Base-by-base conservation (phyloP, 2,329 filamentous ascomycete species). In the Aciculosporium take region DNA sequence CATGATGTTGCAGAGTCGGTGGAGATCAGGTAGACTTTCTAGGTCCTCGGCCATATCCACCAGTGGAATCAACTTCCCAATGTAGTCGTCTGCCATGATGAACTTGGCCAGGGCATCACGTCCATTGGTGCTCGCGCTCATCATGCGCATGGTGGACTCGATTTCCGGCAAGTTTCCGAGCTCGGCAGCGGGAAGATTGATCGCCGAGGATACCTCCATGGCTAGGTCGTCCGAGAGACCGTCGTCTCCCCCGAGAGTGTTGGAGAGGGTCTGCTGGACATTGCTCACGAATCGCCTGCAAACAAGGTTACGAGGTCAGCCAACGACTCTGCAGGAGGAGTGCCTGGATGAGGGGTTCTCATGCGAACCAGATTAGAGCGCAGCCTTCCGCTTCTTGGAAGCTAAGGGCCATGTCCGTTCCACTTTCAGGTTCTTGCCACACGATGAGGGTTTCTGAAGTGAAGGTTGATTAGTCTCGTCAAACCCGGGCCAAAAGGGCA, bases 351-450 rank as follows among this genome's bases (percentile, higher is more conserved):
- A 12, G 15, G 17, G 21, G n/a, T n/a, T 12, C 21, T 7, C 3
- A 20, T 40, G 13, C 66, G 59, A 54, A 93, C 91, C 91, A 98
- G 60, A 98, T 94, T 48, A 79, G 71, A 17, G 84, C 77, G 62
- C 91, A 98, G 35, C 89, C 91, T 51, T 96, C 91, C 2, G 88
- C 82, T 65, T 98, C 91, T 61, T 98, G 91, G 56, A 98, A 98
- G 59, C 88, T 95, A 48, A 98, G 73, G 33, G 91, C 91, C 91
- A 98, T 96, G 58, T 98, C 91, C 42, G 88, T 79, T 44, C 83
- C 83, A 64, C 80, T 91, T 45, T 59, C 63, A 4, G 79, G 76
- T 58, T 96, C 91, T 30, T 89, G 95, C 91, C 91, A 98, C 46
- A 98, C 88, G 47, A 98, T 96, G 46, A 98, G 75, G 3, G 91